Base-by-base conservation (phyloP, 2,329 filamentous ascomycete genomes). In the Epichloe scottii region DNA sequence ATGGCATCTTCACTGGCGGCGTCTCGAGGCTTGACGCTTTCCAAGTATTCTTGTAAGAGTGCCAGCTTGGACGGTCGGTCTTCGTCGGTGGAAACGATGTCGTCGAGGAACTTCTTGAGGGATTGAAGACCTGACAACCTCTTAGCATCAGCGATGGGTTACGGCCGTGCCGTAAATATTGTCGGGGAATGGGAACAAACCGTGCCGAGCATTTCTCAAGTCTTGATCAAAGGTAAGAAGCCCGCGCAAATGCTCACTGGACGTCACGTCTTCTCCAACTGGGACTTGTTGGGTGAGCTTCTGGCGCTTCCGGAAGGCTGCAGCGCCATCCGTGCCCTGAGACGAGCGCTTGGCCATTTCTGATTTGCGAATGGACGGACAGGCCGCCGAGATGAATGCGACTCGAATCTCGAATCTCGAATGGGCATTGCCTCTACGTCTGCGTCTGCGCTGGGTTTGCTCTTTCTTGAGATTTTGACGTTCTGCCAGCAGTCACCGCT, bases 221-320 rank as follows among this genome's bases (percentile, higher is more conserved):
- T 89, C 82, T 66, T 89, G 85, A 57, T 85, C 76, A 61, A 89
- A 89, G 51, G 74, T 68, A 40, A 93, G 74, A 43, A 89, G 72
- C 54, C 81, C 75, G 60, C 77, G 78, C 53, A 93, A 72, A 62
- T 93, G 85, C 49, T 79, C 75, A 55, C 77, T 75, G 38, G 80
- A 80, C 46, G 73, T 69, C 45, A 87, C 73, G 38, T 84, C 78
- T 56, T 84, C 81, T 11, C 75, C 76, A 2, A 78, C 76, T 14
- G 79, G 76, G 1, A 73, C 65, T 52, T 81, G 75, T 56, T 80
- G 75, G 5, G 73, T 68, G n/a, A 76, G 67, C 62, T 78, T 79
- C 54, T 74, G 73, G 55, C 77, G 74, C 63, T 81, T 81, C 23
- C 73, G 68, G 33, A 69, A 68, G 34, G 65, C 67, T 6, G 66